A percentile compares a stretch with the other conserved stretches of the same genome.
These are phyloP conservation scores for Carex parvula DNA, from an alignment of 176 grass and related monocot species.

Conservation along the genomic window DNA sequence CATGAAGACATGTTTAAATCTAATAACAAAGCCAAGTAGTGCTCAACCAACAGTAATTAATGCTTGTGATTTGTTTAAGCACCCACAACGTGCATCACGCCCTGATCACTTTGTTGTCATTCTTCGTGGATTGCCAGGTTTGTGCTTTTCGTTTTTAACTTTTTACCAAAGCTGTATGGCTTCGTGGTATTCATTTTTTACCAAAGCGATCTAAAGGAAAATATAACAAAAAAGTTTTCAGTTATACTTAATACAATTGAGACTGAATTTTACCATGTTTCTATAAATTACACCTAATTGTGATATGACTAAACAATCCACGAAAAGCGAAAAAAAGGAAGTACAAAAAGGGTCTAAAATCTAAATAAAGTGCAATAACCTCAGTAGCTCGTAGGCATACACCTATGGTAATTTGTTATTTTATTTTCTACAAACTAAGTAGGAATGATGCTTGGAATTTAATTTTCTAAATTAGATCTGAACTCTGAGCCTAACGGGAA, in stretches of 20 bases:
- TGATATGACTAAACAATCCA: not conserved
- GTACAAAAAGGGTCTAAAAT: not conserved
- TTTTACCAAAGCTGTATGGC: slow-evolving; percentile 6
- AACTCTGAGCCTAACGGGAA: not conserved
- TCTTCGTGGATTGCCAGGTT: slow-evolving; percentile 91
- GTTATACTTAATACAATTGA: not conserved
- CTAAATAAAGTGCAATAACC: not conserved
- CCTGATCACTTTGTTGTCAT: slow-evolving; percentile 96
- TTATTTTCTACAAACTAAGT: not conserved
- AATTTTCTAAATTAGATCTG: not conserved
- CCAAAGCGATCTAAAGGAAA: too few species aligned
- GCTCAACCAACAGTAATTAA: slow-evolving; percentile 48
- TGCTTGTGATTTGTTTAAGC: slow-evolving; percentile 77
- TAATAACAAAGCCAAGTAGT: slow-evolving; percentile 22
- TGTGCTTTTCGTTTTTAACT: slow-evolving; percentile 17
- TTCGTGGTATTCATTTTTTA: slow-evolving; percentile 1
- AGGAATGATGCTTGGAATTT: not conserved
- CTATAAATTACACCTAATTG: not conserved
- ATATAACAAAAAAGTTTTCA: too few species aligned
- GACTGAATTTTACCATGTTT: not conserved
- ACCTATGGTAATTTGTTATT: not conserved
- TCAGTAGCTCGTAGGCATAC: not conserved
- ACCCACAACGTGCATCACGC: slow-evolving; percentile 58
- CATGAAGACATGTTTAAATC: slow-evolving; percentile 27
- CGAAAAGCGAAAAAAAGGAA: not conserved